A percentile compares a stretch with the other conserved stretches of the same genome.
Conservation (phyloP, 257 asterid genomes). For the Scutellaria baicalensis region DNA sequence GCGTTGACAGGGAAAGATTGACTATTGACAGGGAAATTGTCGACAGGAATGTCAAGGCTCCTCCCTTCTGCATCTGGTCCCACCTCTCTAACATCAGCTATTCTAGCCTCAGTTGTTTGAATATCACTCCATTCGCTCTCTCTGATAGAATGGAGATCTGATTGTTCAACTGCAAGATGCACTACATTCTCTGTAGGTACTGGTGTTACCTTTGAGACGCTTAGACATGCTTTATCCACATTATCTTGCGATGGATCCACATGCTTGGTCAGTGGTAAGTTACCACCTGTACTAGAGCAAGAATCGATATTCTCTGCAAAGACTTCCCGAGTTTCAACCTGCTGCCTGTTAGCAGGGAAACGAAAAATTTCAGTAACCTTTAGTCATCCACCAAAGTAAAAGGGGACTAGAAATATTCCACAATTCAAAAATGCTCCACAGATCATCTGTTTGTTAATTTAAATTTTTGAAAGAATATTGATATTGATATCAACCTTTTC, state of each 20-base stretch:
- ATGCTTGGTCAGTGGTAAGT: constrained; percentile 67
- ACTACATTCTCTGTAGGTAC: constrained; percentile 40
- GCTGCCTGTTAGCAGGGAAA: constrained; percentile 58
- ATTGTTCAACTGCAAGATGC: constrained; percentile 41
- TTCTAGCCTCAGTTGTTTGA: constrained; percentile 69
- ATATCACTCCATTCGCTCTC: constrained; percentile 95
- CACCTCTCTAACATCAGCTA: constrained; percentile 90
- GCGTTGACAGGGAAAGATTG: constrained; percentile 13
- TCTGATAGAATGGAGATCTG: constrained; percentile 47
- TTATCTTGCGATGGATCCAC: constrained; percentile 84
- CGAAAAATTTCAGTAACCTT: not conserved
- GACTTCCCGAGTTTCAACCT: constrained; percentile 64
- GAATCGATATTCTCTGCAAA: constrained; percentile 68
- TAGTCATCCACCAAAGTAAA: not conserved
- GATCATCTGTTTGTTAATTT: not conserved
- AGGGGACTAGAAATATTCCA: not conserved
- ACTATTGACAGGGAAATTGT: constrained; percentile 33
- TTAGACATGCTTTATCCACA: constrained; percentile 89
- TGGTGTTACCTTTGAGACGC: constrained; percentile 46
- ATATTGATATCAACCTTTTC: constrained; percentile 45
- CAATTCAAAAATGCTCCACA: not conserved
- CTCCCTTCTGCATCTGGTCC: constrained; percentile 49
- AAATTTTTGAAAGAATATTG: not conserved
- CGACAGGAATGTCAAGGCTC: constrained; percentile 79
- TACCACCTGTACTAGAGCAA: constrained; percentile 41